phyloP scores from a whole-genome alignment of 2,329 filamentous ascomycete genomes.

The Bipolaris sorokiniana region DNA sequence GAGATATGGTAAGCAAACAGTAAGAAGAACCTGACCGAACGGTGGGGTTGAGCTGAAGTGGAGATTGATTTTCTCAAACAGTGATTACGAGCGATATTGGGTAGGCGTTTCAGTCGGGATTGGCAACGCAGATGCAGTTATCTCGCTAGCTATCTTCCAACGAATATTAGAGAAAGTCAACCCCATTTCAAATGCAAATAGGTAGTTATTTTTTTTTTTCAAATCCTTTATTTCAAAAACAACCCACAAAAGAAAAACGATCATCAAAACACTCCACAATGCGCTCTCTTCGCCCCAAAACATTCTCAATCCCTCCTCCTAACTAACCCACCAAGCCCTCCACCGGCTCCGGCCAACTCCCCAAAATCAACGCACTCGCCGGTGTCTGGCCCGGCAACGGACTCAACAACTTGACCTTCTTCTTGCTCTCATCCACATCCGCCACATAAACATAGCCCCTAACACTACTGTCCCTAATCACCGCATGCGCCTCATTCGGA shows the following conservation, averaged over 20 bases:
- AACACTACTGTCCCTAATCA: slow-evolving; percentile 79
- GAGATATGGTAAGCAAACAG: not conserved
- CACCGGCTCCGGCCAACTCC: slow-evolving; percentile 83
- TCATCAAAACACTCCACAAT: too few relatives aligned
- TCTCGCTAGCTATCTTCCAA: too few relatives aligned
- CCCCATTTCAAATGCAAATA: too few relatives aligned
- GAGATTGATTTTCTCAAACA: not conserved
- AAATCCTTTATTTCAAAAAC: too few relatives aligned
- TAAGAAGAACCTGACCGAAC: not conserved
- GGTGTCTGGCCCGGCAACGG: slow-evolving; percentile 84
- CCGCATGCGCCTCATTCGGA: slow-evolving; percentile 70
- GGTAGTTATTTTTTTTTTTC: too few relatives aligned
- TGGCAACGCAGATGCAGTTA: too few relatives aligned
- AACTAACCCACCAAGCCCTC: slow-evolving; percentile 68
- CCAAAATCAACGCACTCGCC: slow-evolving; percentile 80
- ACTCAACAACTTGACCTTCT: slow-evolving; percentile 79
- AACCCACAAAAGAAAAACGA: not conserved
- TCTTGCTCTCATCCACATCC: slow-evolving; percentile 85
- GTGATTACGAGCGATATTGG: not conserved
- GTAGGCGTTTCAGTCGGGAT: not conserved
- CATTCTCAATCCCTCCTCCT: not conserved
- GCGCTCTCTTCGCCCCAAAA: not conserved
- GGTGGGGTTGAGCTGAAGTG: not conserved
- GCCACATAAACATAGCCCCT: slow-evolving; percentile 94
- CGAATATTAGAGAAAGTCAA: too few relatives aligned